These are phyloP conservation scores for Gymnopus androsaceus DNA, from an alignment of 1,284 basidiomycete genomes.

Conservation along the genomic window DNA sequence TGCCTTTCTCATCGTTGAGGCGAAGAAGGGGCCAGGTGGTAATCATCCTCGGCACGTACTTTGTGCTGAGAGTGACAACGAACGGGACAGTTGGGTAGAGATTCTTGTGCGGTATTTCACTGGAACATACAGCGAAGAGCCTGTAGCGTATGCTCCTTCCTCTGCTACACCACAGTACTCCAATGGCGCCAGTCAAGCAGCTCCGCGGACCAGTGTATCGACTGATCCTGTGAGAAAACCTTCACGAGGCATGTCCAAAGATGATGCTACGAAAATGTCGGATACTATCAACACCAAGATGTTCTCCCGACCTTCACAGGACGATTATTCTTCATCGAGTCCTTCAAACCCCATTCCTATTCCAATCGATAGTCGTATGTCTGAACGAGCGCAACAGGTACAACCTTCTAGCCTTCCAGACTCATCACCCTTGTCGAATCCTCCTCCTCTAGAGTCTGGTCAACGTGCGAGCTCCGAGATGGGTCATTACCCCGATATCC, in stretches of 20 bases:
- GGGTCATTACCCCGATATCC: slow-evolving; percentile 73
- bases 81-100: slow-evolving; percentile 94
- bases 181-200: slow-evolving; percentile 8
- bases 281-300: slow-evolving; percentile 64
- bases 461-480: slow-evolving; percentile 75
- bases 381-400: slow-evolving; percentile 39
- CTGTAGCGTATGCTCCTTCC: slow-evolving; percentile 35
- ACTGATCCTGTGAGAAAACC: slow-evolving; percentile 23
- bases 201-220: slow-evolving; percentile 19
- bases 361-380: slow-evolving; percentile 38
- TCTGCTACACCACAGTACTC: slow-evolving; percentile 3
- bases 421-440: slow-evolving; percentile 59
- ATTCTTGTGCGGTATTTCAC: slow-evolving; percentile 85
- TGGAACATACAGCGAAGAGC: slow-evolving; percentile 71
- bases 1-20: slow-evolving; percentile 95
- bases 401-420: slow-evolving; percentile 51
- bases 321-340: slow-evolving; percentile 50
- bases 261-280: slow-evolving; percentile 62
- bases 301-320: slow-evolving; percentile 43
- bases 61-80: slow-evolving; percentile 92
- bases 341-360: slow-evolving; percentile 55
- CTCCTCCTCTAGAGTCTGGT: slow-evolving; percentile 36
- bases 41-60: slow-evolving; percentile 86
- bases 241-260: slow-evolving; percentile 51
- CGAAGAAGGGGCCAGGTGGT: slow-evolving; percentile 69